Percentiles rank a stretch among this genome's conserved stretches.
Conservation (phyloP, 148 eudicot species). For the Rhododendron mucronatum region DNA sequence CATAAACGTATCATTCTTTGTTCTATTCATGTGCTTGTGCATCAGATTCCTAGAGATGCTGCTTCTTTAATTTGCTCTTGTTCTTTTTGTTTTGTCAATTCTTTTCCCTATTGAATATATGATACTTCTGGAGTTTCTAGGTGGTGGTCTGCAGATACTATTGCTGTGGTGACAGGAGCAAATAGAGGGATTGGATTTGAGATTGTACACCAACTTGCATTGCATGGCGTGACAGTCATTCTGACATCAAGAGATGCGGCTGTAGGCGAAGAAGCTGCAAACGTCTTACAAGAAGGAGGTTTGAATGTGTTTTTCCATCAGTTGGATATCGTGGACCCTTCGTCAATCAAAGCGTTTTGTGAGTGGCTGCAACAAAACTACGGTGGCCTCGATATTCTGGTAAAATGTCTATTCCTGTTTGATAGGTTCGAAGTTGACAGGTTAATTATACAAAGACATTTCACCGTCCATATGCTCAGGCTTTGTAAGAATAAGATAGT, state of each 20-base stretch:
- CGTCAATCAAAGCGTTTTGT: slow-evolving; percentile 50
- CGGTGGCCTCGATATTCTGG: slow-evolving; percentile 87
- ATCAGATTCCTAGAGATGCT: not conserved
- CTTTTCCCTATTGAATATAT: not conserved
- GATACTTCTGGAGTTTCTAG: slow-evolving; percentile 26
- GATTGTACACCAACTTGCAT: slow-evolving; percentile 73
- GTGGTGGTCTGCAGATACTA: slow-evolving; percentile 83
- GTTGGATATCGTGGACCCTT: slow-evolving; percentile 68
- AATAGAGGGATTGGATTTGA: slow-evolving; percentile 98
- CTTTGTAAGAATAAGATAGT: not conserved
- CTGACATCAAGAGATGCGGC: slow-evolving; percentile 68
- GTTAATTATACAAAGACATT: not conserved
- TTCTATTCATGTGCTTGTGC: not conserved
- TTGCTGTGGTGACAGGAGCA: slow-evolving; percentile 91
- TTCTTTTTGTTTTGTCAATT: not conserved
- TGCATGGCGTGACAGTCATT: slow-evolving; percentile 71
- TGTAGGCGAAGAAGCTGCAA: slow-evolving; percentile 81
- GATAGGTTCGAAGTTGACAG: not conserved
- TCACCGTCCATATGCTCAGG: not conserved
- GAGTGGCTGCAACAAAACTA: slow-evolving; percentile 56
- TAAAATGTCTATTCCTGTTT: slow-evolving; percentile 16
- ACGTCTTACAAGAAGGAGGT: slow-evolving; percentile 76
- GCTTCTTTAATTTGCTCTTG: not conserved
- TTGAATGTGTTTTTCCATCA: slow-evolving; percentile 74
- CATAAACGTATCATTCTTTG: not conserved